Evolutionary conservation across 257 asterid genomes (phyloP).

Genomic region (Nicotiana undulata): DNA sequence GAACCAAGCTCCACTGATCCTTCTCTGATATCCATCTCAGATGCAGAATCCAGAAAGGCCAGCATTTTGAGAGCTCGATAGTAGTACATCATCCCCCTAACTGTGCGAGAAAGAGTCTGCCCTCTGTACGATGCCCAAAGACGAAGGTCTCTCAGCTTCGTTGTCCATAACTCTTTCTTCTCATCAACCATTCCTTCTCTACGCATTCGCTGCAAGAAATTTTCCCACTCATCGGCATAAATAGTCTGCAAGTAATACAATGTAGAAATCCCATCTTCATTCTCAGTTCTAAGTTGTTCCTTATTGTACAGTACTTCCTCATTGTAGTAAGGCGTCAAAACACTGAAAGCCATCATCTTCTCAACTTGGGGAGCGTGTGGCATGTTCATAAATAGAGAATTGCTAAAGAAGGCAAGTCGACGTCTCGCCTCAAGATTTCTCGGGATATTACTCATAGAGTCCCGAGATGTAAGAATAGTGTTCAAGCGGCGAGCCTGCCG

Average conservation of each 20-base stretch:
- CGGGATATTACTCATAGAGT: slow-evolving; percentile 90
- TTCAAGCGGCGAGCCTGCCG: slow-evolving; percentile 85
- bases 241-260: slow-evolving; percentile 90
- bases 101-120: slow-evolving; percentile 92
- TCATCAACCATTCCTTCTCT: slow-evolving; percentile 79
- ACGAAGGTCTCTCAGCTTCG: slow-evolving; percentile 77
- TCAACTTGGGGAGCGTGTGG: slow-evolving; percentile 99
- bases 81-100: slow-evolving; percentile 99
- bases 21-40: slow-evolving; percentile 96
- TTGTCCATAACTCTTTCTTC: slow-evolving; percentile 69
- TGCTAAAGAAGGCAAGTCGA: slow-evolving; percentile 93
- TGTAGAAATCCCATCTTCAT: slow-evolving; percentile 96
- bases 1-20: slow-evolving; percentile 73
- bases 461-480: slow-evolving; percentile 89
- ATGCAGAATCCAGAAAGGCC: slow-evolving; percentile 96
- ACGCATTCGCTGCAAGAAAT: slow-evolving; percentile 87
- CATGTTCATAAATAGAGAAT: slow-evolving; percentile 96
- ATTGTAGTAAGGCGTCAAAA: slow-evolving; percentile 92
- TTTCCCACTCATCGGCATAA: slow-evolving; percentile 92
- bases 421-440: slow-evolving; percentile 98
- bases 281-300: slow-evolving; percentile 93
- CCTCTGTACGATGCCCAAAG: slow-evolving; percentile 98
- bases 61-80: slow-evolving; percentile 97
- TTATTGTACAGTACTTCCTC: slow-evolving; percentile 89
- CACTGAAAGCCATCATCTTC: slow-evolving; percentile 98